Base-by-base conservation (phyloP, 139 green algal species). In the Nannochloris sp. region DNA sequence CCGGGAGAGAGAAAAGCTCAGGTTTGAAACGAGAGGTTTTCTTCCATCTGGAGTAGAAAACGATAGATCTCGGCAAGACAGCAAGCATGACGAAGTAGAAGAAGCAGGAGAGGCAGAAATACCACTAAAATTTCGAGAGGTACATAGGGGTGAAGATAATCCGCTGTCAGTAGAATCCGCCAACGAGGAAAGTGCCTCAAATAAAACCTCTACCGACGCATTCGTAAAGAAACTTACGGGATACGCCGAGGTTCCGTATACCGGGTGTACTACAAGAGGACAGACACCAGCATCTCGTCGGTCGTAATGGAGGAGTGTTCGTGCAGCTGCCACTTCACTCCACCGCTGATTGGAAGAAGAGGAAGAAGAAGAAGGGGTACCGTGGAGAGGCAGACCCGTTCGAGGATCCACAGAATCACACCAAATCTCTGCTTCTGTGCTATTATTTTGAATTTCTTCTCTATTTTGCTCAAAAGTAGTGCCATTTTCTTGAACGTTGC, bases 201-300 rank as follows among this genome's bases (percentile, higher is more conserved):
- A 36, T 35, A 87, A 36, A 3, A 39, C 35, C 1, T 34, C 31
- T 23, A 61, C 23, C 2, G 76, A 51, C 6, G 78, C 80, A 25
- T 64, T 38, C 10, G 80, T 86, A 54, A 86, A 78, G 1, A 86
- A 37, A 13, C 65, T 85, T 27, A 64, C 80, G 3, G 80, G 80
- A 55, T 83, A 86, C 9, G 53, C 61, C 7, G 31, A 35, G 15
- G 60, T 68, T 31, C 71, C 69, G 27, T 75, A 57, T 6, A 45
- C 2, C 2, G 79, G 78, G 64, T 84, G 79, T 6, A 61, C 13
- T 8, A 83, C 44, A 7, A 85, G 32, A 1, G 73, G 68, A 42
- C 78, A 86, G 10, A 72, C 38, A n/a, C 59, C 65, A 1, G 36
- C 48, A 19, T 79, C 65, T 10, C 33, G 10, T 46, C 58, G 44